Evolutionary conservation across 2,329 filamentous ascomycete genomes (phyloP).

Genomic region (Celoporthe dispersa): DNA sequence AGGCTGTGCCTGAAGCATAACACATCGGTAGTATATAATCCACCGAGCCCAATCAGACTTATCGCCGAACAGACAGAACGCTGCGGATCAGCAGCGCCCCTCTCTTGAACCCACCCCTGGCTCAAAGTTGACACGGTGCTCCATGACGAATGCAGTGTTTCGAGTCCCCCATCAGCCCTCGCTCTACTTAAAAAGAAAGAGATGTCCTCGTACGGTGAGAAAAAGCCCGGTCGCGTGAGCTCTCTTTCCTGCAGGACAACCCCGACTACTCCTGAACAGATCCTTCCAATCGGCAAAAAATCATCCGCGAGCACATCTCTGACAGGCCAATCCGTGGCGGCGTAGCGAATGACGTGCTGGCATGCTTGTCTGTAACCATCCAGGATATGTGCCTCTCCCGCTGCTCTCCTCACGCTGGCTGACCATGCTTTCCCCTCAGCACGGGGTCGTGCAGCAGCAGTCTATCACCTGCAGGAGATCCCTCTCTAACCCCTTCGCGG

Average conservation of each 20-base stretch:
- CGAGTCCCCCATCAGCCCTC: not conserved
- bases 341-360: slow-evolving; percentile 2
- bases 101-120: not conserved
- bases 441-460: not conserved
- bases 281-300: not conserved
- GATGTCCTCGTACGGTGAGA: too few species aligned
- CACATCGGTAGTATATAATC: not conserved
- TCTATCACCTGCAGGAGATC: not conserved
- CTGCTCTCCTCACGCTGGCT: not conserved
- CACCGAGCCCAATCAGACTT: not conserved
- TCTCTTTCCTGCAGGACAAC: not conserved
- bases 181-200: not conserved
- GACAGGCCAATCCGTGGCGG: not conserved
- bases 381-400: not conserved
- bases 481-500: slow-evolving; percentile 1
- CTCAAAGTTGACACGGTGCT: not conserved
- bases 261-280: not conserved
- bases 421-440: not conserved
- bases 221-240: not conserved
- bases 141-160: not conserved
- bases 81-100: slow-evolving; percentile 1
- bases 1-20: not conserved
- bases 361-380: not conserved
- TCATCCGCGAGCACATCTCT: not conserved
- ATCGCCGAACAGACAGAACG: not conserved